These are phyloP conservation scores for Amanita pallidorosea DNA, from an alignment of 768 basidiomycete species.

Conservation along the genomic window DNA sequence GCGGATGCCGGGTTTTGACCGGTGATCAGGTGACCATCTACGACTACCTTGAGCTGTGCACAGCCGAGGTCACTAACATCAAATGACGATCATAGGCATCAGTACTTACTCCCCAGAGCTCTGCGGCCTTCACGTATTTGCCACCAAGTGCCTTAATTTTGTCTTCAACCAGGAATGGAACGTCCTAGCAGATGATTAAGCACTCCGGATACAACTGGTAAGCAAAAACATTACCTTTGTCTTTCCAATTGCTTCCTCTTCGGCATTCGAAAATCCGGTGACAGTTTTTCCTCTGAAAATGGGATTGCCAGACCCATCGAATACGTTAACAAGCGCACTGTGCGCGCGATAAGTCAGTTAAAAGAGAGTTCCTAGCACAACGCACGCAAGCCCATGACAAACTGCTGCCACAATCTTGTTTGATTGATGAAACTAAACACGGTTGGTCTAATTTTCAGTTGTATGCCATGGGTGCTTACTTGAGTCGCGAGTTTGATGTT, in stretches of 20 bases:
- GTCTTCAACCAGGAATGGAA: conserved; percentile 68
- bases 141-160: conserved; percentile 57
- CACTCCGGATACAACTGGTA: neutral
- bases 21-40: conserved; percentile 50
- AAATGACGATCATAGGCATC: conserved; percentile 1
- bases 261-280: conserved; percentile 65
- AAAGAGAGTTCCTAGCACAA: conserved; percentile 4
- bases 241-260: conserved; percentile 41
- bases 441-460: neutral
- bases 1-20: conserved; percentile 73
- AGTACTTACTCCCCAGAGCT: conserved; percentile 44
- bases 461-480: neutral
- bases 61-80: neutral
- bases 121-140: conserved; percentile 44
- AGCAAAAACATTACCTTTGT: conserved; percentile 26
- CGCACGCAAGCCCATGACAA: conserved; percentile 72
- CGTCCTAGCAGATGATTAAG: conserved; percentile 18
- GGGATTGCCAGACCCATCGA: conserved; percentile 45
- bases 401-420: conserved; percentile 64
- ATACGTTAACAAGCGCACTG: conserved; percentile 50
- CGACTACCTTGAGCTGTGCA: conserved; percentile 37
- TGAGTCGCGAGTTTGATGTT: conserved; percentile 23
- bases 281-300: conserved; percentile 48
- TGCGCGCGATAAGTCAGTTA: neutral
- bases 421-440: conserved; percentile 49